These are phyloP conservation scores for Phialophora expanda DNA, from an alignment of 2,329 filamentous ascomycete genomes.

Conservation along the genomic window DNA sequence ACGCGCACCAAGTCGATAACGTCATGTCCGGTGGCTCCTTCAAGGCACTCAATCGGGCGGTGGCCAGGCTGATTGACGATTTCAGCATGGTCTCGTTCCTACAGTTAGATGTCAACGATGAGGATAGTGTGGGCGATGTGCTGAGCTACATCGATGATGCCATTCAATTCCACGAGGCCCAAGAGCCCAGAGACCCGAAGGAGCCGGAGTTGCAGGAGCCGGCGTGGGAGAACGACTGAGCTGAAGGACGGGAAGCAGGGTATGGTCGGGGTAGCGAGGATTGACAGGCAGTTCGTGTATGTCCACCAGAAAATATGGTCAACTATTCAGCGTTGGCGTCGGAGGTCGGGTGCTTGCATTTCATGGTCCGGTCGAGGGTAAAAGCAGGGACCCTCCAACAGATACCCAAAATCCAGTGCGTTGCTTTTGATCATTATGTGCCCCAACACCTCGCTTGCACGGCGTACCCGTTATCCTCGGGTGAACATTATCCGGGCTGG, in stretches of 20 bases:
- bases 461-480: background rate
- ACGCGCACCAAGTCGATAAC: constrained; percentile 66
- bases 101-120: constrained; percentile 84
- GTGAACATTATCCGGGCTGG: background rate
- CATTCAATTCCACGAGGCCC: constrained; percentile 90
- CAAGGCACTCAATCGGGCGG: constrained; percentile 80
- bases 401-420: constrained; percentile 16
- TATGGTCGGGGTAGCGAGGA: background rate
- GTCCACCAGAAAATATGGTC: background rate
- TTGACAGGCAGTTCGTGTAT: background rate
- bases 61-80: constrained; percentile 89
- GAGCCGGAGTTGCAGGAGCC: constrained; percentile 64
- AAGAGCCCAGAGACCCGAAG: constrained; percentile 83
- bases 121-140: constrained; percentile 84
- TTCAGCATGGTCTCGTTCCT: constrained; percentile 98
- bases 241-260: background rate
- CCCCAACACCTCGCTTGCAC: background rate
- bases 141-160: constrained; percentile 93
- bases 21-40: constrained; percentile 84
- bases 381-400: background rate
- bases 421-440: background rate
- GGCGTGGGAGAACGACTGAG: constrained; percentile 52
- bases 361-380: background rate
- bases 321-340: constrained; percentile 37
- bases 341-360: constrained; percentile 20